Conservation (phyloP, 2,329 filamentous ascomycete species). For the Cordyceps farinosa region DNA sequence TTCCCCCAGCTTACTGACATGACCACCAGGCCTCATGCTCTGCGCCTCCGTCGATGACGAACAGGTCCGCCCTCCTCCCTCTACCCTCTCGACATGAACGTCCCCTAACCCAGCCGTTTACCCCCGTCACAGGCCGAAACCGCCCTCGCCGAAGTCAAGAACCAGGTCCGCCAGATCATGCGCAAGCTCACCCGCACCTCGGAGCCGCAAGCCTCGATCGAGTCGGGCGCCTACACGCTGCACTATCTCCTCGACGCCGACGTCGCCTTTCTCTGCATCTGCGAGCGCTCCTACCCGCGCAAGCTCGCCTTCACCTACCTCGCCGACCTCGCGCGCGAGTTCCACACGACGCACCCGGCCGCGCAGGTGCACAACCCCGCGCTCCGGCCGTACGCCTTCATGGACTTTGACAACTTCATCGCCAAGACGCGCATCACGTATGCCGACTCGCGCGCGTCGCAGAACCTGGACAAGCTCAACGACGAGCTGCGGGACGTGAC, state of each 20-base stretch:
- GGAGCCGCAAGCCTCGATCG: slow-evolving; percentile 87
- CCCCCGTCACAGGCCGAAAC: slow-evolving; percentile 52
- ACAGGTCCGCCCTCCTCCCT: slow-evolving; percentile 47
- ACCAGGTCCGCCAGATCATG: slow-evolving; percentile 85
- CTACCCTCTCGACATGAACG: slow-evolving; percentile 29
- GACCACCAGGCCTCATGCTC: slow-evolving; percentile 74
- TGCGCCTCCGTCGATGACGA: slow-evolving; percentile 93
- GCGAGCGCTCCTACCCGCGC: slow-evolving; percentile 89
- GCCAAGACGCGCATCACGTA: slow-evolving; percentile 89
- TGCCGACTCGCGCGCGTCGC: slow-evolving; percentile 82
- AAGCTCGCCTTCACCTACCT: slow-evolving; percentile 99
- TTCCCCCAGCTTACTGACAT: slow-evolving; percentile 21
- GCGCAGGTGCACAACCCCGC: slow-evolving; percentile 68
- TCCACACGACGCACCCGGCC: slow-evolving; percentile 76
- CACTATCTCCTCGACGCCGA: slow-evolving; percentile 85
- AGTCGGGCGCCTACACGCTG: slow-evolving; percentile 75
- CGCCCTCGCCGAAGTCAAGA: slow-evolving; percentile 81
- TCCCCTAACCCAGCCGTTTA: neutral
- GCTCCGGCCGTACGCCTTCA: slow-evolving; percentile 90
- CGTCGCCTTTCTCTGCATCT: slow-evolving; percentile 90
- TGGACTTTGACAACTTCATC: slow-evolving; percentile 98
- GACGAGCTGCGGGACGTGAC: slow-evolving; percentile 97
- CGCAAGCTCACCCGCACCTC: slow-evolving; percentile 84
- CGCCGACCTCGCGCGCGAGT: slow-evolving; percentile 84
- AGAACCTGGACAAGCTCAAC: slow-evolving; percentile 93